Base-by-base conservation (phyloP, 2,329 filamentous ascomycete genomes). In the Pseudophaeomoniella oleicola region DNA sequence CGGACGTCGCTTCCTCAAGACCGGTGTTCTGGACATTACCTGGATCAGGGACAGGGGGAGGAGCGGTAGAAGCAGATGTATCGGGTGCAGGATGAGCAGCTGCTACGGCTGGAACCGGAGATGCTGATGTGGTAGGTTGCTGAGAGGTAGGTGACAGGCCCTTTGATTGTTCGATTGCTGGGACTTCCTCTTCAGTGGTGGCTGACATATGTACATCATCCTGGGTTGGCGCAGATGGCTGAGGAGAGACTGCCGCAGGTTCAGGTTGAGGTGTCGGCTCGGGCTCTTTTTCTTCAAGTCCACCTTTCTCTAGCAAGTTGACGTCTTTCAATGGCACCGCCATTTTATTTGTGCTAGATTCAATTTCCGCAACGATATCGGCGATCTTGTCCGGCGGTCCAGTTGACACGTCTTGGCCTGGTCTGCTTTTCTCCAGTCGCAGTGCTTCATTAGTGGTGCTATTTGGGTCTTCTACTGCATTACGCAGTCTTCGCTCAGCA, bases 401-500 rank as follows among this genome's bases (percentile, higher is more conserved):
- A 64, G 33, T 63, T 57, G 35, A 65, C 63, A 33, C 59, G 58
- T 30, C 56, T 48, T 51, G 42, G 57, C 48, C 56, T 49, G 16
- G 46, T 46, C 46, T 45, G 57, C 39, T 39, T 60, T 22, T 51
- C 44, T 14, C 58, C 56, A 19, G 57, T 52, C 36, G 59, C 53
- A 6, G 32, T 17, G 16, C 37, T 31, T 48, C 46, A 13, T 19
- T 35, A 11, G 37, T 14, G 15, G 27, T 16, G 12, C 44, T 48
- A 16, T 36, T 33, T 34, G 31, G 19, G 34, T 17, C 30, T 4
- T 36, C 39, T 2, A 73, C 67, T 2, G 81, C 70, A 37, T 69
- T 69, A 19, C 83, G 75, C 38, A 96, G 64, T 40, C 82, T 75
- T 47, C 78, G 72, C 57, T 94, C 88, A 2, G 84, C 81, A 39